Evolutionary conservation across 116 monocot genomes (phyloP).

Genomic region (Zostera marina): DNA sequence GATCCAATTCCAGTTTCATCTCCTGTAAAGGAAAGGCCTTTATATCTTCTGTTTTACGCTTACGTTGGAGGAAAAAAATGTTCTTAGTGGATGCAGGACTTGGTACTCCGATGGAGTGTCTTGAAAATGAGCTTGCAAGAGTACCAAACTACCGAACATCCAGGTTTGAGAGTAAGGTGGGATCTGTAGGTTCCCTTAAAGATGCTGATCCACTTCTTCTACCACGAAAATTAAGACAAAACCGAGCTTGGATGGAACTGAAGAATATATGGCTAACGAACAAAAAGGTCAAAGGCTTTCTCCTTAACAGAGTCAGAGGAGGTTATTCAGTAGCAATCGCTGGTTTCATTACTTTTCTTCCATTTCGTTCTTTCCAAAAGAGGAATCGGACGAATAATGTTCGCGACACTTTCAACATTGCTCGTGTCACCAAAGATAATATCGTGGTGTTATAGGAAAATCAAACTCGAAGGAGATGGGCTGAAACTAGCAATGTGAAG

Average conservation of each 20-base stretch:
- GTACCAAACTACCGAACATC: conserved; percentile 19
- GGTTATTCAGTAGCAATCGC: conserved; percentile 1
- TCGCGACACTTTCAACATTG: too few species aligned
- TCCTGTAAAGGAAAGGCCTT: too few species aligned
- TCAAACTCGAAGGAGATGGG: neutral
- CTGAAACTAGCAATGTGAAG: neutral
- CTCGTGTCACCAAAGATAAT: neutral
- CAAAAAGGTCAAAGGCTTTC: too few species aligned
- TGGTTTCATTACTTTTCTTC: conserved; percentile 2
- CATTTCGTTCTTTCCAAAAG: neutral
- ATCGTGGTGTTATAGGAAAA: conserved; percentile 2
- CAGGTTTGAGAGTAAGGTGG: conserved; percentile 13
- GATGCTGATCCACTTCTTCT: neutral
- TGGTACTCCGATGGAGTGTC: conserved; percentile 13
- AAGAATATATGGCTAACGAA: too few species aligned
- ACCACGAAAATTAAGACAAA: neutral
- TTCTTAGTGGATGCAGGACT: conserved; percentile 5
- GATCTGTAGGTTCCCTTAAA: too few species aligned
- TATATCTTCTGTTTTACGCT: too few species aligned
- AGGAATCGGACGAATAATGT: neutral
- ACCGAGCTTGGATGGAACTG: too few species aligned
- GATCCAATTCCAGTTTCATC: too few species aligned
- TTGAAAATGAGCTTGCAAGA: conserved; percentile 23
- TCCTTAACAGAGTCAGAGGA: neutral
- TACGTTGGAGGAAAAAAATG: too few species aligned